phyloP scores from a whole-genome alignment of 257 asterid genomes.

The Nicotiana noctiflora region DNA sequence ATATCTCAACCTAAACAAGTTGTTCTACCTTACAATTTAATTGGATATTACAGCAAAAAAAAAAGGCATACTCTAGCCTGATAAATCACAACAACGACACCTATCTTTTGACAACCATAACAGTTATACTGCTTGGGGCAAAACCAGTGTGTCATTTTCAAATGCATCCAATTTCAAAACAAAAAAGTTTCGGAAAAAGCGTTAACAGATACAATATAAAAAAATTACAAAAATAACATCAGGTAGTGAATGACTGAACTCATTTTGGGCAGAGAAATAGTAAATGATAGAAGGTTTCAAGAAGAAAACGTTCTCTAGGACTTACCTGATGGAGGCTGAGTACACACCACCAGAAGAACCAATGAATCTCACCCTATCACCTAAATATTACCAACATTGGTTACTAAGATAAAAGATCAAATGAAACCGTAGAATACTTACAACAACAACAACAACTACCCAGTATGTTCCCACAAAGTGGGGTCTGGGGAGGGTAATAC shows the following conservation, averaged over 20 bases:
- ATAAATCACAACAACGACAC: background rate
- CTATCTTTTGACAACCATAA: background rate
- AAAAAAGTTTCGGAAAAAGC: background rate
- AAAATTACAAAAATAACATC: background rate
- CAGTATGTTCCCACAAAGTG: too few species aligned
- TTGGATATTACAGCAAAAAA: background rate
- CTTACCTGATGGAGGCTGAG: slow-evolving; percentile 25
- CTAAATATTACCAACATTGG: slow-evolving; percentile 31
- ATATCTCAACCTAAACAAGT: background rate
- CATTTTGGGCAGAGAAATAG: background rate
- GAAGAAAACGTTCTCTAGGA: background rate
- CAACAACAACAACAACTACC: too few species aligned
- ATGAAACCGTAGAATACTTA: background rate
- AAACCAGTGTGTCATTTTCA: background rate
- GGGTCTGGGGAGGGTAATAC: too few species aligned
- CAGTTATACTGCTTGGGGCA: background rate
- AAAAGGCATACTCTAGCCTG: background rate
- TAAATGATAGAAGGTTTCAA: background rate
- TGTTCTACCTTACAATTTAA: background rate
- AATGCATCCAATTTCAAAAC: slow-evolving; percentile 6
- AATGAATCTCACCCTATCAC: slow-evolving; percentile 76
- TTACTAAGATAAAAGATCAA: slow-evolving; percentile 7
- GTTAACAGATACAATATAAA: background rate
- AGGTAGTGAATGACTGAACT: background rate
- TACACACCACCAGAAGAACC: slow-evolving; percentile 54